phyloP scores from a whole-genome alignment of 2,329 filamentous ascomycete genomes.

The Fusarium sarcochroum region DNA sequence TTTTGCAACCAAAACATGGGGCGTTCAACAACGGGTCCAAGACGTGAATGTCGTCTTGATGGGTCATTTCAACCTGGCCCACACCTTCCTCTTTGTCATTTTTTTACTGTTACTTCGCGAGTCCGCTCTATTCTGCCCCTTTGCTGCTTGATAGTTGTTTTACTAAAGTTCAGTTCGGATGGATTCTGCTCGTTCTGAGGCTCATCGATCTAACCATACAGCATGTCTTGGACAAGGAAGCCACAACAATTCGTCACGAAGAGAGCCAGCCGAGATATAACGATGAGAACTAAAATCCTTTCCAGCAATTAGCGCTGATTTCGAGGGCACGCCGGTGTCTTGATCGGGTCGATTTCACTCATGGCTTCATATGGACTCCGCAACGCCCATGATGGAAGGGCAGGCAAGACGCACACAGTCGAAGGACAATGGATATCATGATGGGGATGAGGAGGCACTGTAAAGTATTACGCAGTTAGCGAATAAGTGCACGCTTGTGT shows the following conservation, averaged over 20 bases:
- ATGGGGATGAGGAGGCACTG: constrained; percentile 21
- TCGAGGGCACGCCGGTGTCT: background rate
- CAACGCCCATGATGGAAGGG: constrained; percentile 12
- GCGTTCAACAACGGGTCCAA: constrained; percentile 84
- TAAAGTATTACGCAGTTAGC: constrained; percentile 21
- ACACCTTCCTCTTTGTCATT: constrained; percentile 41
- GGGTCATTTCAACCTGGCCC: constrained; percentile 77
- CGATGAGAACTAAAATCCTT: constrained; percentile 2
- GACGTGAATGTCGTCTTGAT: constrained; percentile 69
- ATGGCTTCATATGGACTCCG: constrained; percentile 9
- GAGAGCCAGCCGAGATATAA: background rate
- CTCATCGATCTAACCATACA: constrained; percentile 23
- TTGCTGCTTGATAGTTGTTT: constrained; percentile 20
- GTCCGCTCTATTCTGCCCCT: constrained; percentile 24
- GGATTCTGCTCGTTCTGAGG: background rate
- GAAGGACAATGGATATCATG: constrained; percentile 23
- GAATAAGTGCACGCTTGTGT: constrained; percentile 21
- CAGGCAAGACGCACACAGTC: constrained; percentile 34
- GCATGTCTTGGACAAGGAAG: constrained; percentile 15
- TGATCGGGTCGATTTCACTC: background rate
- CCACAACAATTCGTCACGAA: background rate
- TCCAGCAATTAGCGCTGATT: background rate
- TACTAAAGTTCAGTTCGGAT: constrained; percentile 1
- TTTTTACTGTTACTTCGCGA: constrained; percentile 32
- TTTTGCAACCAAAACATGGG: constrained; percentile 89